Conservation (phyloP, 805 yeast species). For the Metschnikowia cerradonensis region DNA sequence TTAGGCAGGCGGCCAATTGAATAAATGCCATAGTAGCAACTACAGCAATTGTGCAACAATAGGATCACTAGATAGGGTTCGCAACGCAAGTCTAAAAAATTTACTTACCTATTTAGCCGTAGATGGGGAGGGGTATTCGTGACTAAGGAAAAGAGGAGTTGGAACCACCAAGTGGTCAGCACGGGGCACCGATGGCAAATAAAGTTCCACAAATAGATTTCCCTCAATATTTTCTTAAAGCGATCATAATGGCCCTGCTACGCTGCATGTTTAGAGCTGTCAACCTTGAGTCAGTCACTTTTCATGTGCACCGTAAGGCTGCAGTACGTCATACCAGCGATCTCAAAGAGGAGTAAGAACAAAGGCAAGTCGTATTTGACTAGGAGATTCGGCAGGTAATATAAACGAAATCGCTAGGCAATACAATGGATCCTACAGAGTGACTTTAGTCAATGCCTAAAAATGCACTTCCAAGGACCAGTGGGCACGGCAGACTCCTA, state of each 20-base stretch:
- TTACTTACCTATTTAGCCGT: background rate
- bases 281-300: background rate
- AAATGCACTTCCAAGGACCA: too few species aligned
- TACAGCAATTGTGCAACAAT: background rate
- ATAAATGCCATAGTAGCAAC: background rate
- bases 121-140: too few species aligned
- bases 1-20: slow-evolving; percentile 6
- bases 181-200: too few species aligned
- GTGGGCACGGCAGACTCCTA: too few species aligned
- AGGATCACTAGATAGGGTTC: background rate
- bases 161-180: too few species aligned
- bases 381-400: background rate
- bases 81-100: background rate
- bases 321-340: background rate
- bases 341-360: background rate
- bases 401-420: background rate
- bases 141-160: too few species aligned
- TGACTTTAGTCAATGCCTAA: background rate
- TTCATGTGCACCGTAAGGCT: background rate
- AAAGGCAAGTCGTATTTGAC: background rate
- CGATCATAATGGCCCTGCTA: too few species aligned
- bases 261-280: background rate
- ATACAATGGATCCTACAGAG: background rate
- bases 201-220: too few species aligned
- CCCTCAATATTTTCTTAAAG: too few species aligned